A percentile compares a stretch with the other conserved stretches of the same genome.
Conservation (phyloP, 148 eudicot species). For the Rhododendron molle region DNA sequence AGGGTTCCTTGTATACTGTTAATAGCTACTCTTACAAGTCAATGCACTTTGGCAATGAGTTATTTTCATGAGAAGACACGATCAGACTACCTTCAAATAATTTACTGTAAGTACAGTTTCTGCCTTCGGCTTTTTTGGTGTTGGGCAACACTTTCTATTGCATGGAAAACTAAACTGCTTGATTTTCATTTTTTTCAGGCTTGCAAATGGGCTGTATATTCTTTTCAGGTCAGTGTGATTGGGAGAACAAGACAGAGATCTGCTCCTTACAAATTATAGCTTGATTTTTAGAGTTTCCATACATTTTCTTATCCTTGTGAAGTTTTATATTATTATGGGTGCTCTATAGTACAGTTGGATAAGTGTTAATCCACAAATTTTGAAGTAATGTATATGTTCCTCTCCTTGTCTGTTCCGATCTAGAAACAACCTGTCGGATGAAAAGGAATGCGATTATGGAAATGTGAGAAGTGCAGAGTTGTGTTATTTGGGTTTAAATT, state of each 20-base stretch:
- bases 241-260: neutral
- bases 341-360: neutral
- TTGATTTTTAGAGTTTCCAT: neutral
- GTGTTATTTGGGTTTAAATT: neutral
- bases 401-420: neutral
- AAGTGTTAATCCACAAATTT: neutral
- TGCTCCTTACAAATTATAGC: neutral
- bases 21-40: neutral
- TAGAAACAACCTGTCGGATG: neutral
- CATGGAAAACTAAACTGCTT: conserved; percentile 2
- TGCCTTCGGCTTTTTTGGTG: neutral
- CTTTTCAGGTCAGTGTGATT: neutral
- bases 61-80: neutral
- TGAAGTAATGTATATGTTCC: neutral
- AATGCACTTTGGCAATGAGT: neutral
- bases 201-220: neutral
- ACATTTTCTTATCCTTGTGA: neutral
- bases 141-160: neutral
- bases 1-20: neutral
- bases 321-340: neutral
- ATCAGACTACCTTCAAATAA: neutral
- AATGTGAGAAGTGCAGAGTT: neutral
- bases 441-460: neutral
- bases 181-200: neutral
- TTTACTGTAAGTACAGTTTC: neutral